Base-by-base conservation (phyloP, 2,329 filamentous ascomycete species). In the Incumbomyces delicatus region DNA sequence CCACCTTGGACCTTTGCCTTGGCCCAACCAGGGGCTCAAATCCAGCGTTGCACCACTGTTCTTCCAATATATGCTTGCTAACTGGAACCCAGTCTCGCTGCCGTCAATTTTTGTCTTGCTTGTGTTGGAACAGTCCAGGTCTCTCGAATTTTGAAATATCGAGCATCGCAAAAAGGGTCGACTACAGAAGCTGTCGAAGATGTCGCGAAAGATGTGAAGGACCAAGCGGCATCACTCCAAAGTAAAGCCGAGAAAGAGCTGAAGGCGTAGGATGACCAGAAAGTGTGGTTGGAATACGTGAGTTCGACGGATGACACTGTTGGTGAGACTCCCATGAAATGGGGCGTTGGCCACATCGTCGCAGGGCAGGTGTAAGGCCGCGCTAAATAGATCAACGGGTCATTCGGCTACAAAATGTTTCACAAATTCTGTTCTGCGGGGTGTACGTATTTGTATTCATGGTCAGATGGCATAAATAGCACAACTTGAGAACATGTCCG, bases 31-130 rank as follows among this genome's bases (percentile, higher is more conserved):
- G 22, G 8, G 4, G 22, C 22, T 27, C 22, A 27, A 5, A 8
- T 27, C 8, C 22, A 27, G 5, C 22, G 22, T 5, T 27, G 4
- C 8, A 27, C 8, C 22, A 27, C 22, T 27, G 5, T 8, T 27
- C 8, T 27, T 27, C 8, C 22, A 4, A 27, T 27, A 8, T 27
- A n/a, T n/a, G n/a, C 22, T 5, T 27, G 22, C 22, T 27, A 27
- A 27, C 8, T 27, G 8, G n/a, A 14, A 7, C 13, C 43, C 52
- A 88, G 84, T 51, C 81, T 98, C 50, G 92, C 92, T 51, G 81
- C 88, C 46, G 92, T 96, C 64, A 98, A 98, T 79, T 95, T 95
- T 78, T 94, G 95, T 77, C 84, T 98, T 59, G 90, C 85, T 60
- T 71, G 83, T 56, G 89, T 95, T 53, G 92, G 92, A 59, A 71